phyloP scores from a whole-genome alignment of 2,329 filamentous ascomycete genomes.

The Cladosporium sp. region DNA sequence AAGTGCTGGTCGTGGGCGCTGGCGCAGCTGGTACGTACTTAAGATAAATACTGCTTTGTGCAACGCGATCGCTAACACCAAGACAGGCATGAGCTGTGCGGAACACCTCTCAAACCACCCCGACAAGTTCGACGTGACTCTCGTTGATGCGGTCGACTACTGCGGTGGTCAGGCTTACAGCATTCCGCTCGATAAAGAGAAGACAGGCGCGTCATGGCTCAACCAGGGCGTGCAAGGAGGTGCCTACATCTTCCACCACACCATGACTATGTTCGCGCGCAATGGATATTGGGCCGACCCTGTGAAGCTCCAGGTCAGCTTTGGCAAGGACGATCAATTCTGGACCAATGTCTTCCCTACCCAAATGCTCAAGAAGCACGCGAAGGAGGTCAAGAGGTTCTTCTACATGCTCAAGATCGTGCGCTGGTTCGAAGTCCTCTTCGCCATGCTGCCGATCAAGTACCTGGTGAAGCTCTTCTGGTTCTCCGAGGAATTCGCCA shows the following conservation, averaged over 20 bases:
- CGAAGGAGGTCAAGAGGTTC: constrained; percentile 54
- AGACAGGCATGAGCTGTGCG: constrained; percentile 57
- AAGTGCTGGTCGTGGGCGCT: constrained; percentile 57
- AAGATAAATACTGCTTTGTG: background rate
- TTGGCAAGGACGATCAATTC: constrained; percentile 60
- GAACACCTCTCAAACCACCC: constrained; percentile 63
- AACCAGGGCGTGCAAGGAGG: constrained; percentile 63
- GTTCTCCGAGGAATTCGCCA: constrained; percentile 66
- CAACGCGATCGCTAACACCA: constrained; percentile 21
- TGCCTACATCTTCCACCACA: constrained; percentile 63
- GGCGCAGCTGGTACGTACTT: constrained; percentile 58
- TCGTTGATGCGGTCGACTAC: constrained; percentile 56
- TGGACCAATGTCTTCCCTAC: constrained; percentile 65
- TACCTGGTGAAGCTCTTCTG: constrained; percentile 63
- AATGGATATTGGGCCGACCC: constrained; percentile 54
- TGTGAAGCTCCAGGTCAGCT: constrained; percentile 59
- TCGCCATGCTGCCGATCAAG: constrained; percentile 59
- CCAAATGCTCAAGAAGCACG: constrained; percentile 52
- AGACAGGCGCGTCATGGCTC: constrained; percentile 56
- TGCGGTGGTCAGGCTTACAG: constrained; percentile 60
- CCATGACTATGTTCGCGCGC: constrained; percentile 59
- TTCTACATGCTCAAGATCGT: constrained; percentile 53
- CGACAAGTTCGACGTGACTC: constrained; percentile 60
- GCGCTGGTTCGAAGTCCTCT: constrained; percentile 56
- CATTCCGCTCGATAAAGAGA: constrained; percentile 51